A percentile compares a stretch with the other conserved stretches of the same genome.
phyloP scores from a whole-genome alignment of 2,329 filamentous ascomycete genomes.

The Thyridium curvatum region DNA sequence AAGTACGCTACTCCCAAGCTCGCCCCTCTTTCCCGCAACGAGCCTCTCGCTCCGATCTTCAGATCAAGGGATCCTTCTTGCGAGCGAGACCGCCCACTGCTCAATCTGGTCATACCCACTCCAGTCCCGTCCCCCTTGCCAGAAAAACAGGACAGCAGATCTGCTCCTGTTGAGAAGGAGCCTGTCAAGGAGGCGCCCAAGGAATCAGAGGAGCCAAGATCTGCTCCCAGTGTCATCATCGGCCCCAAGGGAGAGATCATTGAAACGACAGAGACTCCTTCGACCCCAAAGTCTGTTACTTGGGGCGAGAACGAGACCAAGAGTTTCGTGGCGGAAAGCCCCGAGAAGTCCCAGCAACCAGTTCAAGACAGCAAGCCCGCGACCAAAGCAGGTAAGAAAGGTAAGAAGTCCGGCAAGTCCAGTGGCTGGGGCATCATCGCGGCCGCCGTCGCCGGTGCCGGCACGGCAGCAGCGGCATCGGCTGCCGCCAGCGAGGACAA shows the following conservation, averaged over 20 bases:
- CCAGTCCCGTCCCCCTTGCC: slow-evolving; percentile 45
- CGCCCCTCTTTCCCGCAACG: slow-evolving; percentile 10
- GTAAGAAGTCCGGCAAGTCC: slow-evolving; percentile 25
- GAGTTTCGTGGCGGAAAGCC: slow-evolving; percentile 55
- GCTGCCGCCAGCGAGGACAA: slow-evolving; percentile 2
- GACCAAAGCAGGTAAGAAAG: slow-evolving; percentile 17
- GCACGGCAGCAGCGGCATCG: slow-evolving; percentile 15
- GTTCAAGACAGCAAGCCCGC: slow-evolving; percentile 17
- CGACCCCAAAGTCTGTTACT: slow-evolving; percentile 46
- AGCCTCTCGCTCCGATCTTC: slow-evolving; percentile 24
- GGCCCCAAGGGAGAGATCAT: slow-evolving; percentile 33
- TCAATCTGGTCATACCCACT: slow-evolving; percentile 57
- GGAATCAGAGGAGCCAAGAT: slow-evolving; percentile 8
- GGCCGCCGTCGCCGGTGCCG: slow-evolving; percentile 38
- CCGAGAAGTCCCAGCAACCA: slow-evolving; percentile 32
- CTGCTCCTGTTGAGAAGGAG: slow-evolving; percentile 9
- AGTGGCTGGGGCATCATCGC: slow-evolving; percentile 47
- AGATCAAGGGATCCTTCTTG: slow-evolving; percentile 45
- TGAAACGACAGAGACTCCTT: slow-evolving; percentile 30
- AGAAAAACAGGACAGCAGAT: slow-evolving; percentile 27
- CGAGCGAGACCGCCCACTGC: slow-evolving; percentile 48
- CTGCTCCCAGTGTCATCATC: slow-evolving; percentile 7
- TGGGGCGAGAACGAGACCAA: slow-evolving; percentile 62
- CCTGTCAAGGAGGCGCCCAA: slow-evolving; percentile 5
- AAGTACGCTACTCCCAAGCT: slow-evolving; percentile 21